A percentile compares a stretch with the other conserved stretches of the same genome.
These are phyloP conservation scores for Corylus heterophylla DNA, from an alignment of 306 rosid species.

Conservation along the genomic window DNA sequence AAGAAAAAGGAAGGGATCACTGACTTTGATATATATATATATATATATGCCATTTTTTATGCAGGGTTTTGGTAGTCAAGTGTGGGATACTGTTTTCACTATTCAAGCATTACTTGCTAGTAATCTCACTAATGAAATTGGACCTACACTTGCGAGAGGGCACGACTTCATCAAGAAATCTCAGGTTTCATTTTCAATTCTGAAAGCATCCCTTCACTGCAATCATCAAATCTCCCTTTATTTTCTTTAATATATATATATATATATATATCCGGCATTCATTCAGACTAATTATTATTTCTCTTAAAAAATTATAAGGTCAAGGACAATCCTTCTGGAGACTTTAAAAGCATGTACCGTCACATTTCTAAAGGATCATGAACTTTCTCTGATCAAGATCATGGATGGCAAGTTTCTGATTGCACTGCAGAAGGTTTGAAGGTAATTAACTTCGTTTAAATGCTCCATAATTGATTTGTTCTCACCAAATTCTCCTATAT, in stretches of 20 bases:
- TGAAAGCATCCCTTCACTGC: not conserved
- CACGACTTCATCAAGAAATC: constrained; percentile 69
- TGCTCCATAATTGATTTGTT: not conserved
- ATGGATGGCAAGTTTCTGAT: constrained; percentile 91
- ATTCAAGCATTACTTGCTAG: constrained; percentile 68
- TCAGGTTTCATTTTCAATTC: constrained; percentile 38
- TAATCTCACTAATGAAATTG: constrained; percentile 51
- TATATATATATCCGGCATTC: too few relatives aligned
- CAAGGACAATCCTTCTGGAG: constrained; percentile 57
- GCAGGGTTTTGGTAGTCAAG: constrained; percentile 73
- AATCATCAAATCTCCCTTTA: not conserved
- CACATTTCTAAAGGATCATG: constrained; percentile 82
- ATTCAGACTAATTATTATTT: too few relatives aligned
- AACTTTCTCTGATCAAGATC: constrained; percentile 81
- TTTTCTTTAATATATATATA: too few relatives aligned
- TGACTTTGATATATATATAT: too few relatives aligned
- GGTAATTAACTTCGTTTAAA: constrained; percentile 28
- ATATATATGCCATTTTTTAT: not conserved
- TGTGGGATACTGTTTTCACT: constrained; percentile 63
- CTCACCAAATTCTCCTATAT: not conserved
- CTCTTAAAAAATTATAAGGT: constrained; percentile 33
- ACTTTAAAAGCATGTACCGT: constrained; percentile 63
- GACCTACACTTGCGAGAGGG: constrained; percentile 47
- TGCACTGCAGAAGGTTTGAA: constrained; percentile 75
- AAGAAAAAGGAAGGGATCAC: not conserved